These are phyloP conservation scores for Penicillium olsonii DNA, from an alignment of 2,329 filamentous ascomycete species.

Conservation along the genomic window DNA sequence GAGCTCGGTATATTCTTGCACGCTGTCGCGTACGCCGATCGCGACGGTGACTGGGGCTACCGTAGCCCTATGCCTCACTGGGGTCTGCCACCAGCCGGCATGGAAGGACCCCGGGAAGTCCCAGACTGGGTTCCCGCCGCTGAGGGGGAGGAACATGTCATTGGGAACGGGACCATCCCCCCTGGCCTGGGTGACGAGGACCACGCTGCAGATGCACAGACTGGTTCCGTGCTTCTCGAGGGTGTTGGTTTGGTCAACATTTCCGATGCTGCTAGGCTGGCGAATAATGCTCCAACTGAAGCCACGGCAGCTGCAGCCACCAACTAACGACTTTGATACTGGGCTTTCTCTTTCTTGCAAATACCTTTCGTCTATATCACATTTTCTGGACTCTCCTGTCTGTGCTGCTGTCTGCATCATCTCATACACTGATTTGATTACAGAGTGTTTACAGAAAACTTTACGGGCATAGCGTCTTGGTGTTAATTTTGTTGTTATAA, in stretches of 20 bases:
- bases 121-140: slow-evolving; percentile 46
- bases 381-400: background rate
- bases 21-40: slow-evolving; percentile 84
- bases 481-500: background rate
- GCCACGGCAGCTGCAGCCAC: background rate
- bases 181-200: slow-evolving; percentile 28
- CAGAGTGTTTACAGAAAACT: background rate
- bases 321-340: slow-evolving; percentile 1
- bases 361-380: slow-evolving; percentile 4
- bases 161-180: slow-evolving; percentile 38
- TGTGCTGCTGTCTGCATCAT: slow-evolving; percentile 6
- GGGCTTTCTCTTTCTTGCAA: slow-evolving; percentile 5
- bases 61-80: slow-evolving; percentile 80
- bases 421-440: slow-evolving; percentile 1
- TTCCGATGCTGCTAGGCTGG: slow-evolving; percentile 15
- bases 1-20: slow-evolving; percentile 94
- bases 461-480: slow-evolving; percentile 10
- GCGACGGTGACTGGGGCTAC: slow-evolving; percentile 82
- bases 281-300: slow-evolving; percentile 3
- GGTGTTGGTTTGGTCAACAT: slow-evolving; percentile 41
- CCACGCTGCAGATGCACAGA: slow-evolving; percentile 11
- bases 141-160: slow-evolving; percentile 41
- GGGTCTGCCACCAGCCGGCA: slow-evolving; percentile 77
- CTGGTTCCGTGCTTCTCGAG: slow-evolving; percentile 33
- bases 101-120: slow-evolving; percentile 70